Conservation (phyloP, 176 grass and related monocot species). For the Oryza glumipatula region DNA sequence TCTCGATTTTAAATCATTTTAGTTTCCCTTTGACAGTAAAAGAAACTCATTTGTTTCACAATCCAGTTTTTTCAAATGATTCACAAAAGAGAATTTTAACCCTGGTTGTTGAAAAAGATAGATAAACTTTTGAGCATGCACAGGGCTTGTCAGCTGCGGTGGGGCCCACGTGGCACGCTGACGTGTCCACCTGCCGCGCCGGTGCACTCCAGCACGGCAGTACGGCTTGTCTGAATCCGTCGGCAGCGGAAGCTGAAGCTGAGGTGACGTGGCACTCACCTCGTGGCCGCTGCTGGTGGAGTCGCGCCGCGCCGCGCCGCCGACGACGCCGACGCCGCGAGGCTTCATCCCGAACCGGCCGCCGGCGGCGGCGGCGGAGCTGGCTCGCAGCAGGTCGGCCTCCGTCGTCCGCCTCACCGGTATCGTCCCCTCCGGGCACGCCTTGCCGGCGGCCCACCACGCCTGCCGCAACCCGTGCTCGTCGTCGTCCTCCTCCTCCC, state of each 20-base stretch:
- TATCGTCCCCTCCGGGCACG: constrained; percentile 64
- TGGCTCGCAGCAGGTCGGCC: constrained; percentile 67
- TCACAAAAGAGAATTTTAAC: no score
- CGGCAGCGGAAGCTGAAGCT: not conserved
- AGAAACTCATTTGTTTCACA: no score
- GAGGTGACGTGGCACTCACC: constrained; percentile 45
- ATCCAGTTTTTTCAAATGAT: no score
- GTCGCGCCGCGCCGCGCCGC: constrained; percentile 50
- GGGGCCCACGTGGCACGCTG: not conserved
- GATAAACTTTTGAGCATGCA: not conserved
- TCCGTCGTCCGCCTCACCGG: constrained; percentile 65
- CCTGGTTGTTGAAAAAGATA: not conserved
- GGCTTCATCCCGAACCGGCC: constrained; percentile 72
- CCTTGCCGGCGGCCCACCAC: constrained; percentile 64
- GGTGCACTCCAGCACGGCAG: not conserved
- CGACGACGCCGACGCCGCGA: constrained; percentile 7
- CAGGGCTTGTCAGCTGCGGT: not conserved
- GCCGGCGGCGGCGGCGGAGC: constrained; percentile 21
- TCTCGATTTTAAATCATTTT: no score
- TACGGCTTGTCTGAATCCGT: not conserved
- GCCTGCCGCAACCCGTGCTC: constrained; percentile 47
- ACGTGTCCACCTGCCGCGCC: not conserved
- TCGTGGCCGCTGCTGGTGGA: constrained; percentile 71
- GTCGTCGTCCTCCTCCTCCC: not conserved
- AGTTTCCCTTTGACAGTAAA: no score